phyloP scores from a whole-genome alignment of 495 filamentous ascomycete genomes.

The Talaromyces adpressus region DNA sequence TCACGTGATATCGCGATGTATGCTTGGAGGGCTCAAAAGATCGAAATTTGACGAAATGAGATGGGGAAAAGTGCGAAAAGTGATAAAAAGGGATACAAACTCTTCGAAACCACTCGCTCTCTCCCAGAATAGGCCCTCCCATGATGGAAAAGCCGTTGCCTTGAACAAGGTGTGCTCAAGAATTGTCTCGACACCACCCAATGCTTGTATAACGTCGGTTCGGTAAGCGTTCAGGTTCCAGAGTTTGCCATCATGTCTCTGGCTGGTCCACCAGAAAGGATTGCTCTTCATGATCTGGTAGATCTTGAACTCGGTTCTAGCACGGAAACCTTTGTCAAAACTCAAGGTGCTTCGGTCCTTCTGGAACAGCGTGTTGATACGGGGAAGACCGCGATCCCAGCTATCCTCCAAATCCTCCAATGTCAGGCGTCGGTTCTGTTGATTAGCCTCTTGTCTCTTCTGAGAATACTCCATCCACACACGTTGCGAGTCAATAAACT shows the following conservation, averaged over 20 bases:
- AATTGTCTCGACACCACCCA: conserved; percentile 99
- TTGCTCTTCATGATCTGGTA: conserved; percentile 99
- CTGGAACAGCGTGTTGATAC: conserved; percentile 99
- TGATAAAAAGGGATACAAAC: not conserved
- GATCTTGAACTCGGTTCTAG: conserved; percentile 93
- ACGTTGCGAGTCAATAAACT: conserved; percentile 97
- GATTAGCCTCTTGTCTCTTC: conserved; percentile 93
- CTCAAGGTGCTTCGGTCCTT: conserved; percentile 96
- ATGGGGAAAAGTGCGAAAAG: not conserved
- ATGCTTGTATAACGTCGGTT: conserved; percentile 96
- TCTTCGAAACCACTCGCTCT: conserved; percentile 47
- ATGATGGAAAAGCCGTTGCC: conserved; percentile 95
- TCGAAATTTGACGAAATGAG: not conserved
- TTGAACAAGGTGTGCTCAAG: conserved; percentile 98
- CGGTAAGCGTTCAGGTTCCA: conserved; percentile 99
- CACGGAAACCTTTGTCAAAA: conserved; percentile 98
- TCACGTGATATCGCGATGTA: not conserved
- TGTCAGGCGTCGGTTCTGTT: conserved; percentile 92
- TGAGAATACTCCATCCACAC: conserved; percentile 99
- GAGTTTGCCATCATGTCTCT: conserved; percentile 94
- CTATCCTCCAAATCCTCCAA: conserved; percentile 97
- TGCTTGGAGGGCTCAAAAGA: not conserved
- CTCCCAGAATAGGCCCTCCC: conserved; percentile 99
- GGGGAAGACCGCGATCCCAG: conserved; percentile 96
- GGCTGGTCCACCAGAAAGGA: conserved; percentile 99